Conservation (phyloP, 192 early-diverging fungal genomes). For the Coemansia sp. region DNA sequence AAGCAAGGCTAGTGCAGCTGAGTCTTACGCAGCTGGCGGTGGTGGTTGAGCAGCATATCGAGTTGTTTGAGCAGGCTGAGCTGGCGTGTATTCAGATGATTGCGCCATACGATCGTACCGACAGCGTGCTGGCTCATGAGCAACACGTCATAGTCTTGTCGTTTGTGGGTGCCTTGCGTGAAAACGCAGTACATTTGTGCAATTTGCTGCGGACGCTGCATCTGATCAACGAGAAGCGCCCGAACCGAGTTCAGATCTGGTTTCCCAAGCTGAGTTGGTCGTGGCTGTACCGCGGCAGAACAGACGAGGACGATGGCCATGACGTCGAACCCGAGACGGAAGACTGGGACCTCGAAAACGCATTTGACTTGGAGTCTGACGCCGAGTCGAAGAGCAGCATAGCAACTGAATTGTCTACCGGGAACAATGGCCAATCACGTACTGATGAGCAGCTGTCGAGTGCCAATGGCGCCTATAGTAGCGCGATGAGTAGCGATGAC, state of each 20-base stretch:
- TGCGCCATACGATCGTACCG: constrained; percentile 16
- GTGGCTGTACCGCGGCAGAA: constrained; percentile 29
- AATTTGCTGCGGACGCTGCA: constrained; percentile 24
- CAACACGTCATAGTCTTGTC: constrained; percentile 33
- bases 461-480: background rate
- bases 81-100: constrained; percentile 25
- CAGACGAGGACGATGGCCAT: constrained; percentile 28
- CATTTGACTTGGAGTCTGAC: constrained; percentile 13
- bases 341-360: constrained; percentile 31
- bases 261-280: constrained; percentile 33
- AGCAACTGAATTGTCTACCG: background rate
- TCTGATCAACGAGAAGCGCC: constrained; percentile 15
- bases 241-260: constrained; percentile 28
- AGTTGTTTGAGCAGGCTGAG: constrained; percentile 24
- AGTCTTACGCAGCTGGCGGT: constrained; percentile 24
- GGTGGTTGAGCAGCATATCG: constrained; percentile 18
- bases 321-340: constrained; percentile 14
- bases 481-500: background rate
- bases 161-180: constrained; percentile 40
- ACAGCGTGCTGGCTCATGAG: constrained; percentile 20
- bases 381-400: background rate
- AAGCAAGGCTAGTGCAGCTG: constrained; percentile 11
- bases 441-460: background rate
- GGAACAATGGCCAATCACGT: background rate
- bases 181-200: constrained; percentile 31